Base-by-base conservation (phyloP, 805 yeast genomes). In the Barnettozyma californica region DNA sequence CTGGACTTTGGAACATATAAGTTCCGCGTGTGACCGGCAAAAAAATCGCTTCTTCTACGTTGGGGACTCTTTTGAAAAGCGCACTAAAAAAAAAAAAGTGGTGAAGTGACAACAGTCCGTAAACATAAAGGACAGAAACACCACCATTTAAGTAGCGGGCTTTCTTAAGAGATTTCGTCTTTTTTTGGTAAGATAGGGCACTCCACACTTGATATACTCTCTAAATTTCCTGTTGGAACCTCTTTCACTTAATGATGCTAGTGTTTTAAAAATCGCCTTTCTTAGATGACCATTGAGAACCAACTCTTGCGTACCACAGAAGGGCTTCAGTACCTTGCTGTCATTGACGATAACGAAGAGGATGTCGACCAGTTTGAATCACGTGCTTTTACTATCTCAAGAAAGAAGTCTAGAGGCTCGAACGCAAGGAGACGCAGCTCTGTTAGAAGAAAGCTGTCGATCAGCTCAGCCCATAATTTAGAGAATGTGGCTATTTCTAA, bases 401-500 rank as follows among this genome's bases (percentile, higher is more conserved):
- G 33, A 14, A 40, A n/a, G 9, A 16, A 8, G n/a, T 7, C 41
- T 2, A 21, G 27, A 13, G 6, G 26, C 33, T 40, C 43, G 3
- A 14, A 14, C 2, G 33, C 21, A 33, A 41, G 53, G 41, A 45
- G 57, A 29, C 39, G 60, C 26, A 47, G 54, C 31, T 53, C 57
- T 3, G 48, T 54, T 0, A 43, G 57, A 10, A 51, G 59, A 11
- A 53, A 53, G 35, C 50, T 57, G 1, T 57, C 61, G 1, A 46
- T 56, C 33, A 46, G 48, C 10, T 46, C 47, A 2, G 50, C 54
- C 1, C 47, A 51, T 16, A 53, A 53, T 27, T 49, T 58, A 1
- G 44, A 49, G 9, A 52, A 54, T 11, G 37, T 58, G 9, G 20
- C 29, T 6, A 11, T 59, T 2, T 45, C 33, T 1, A 39, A 41